phyloP scores from a whole-genome alignment of 306 rosid species.

The Lathyrus sativus region DNA sequence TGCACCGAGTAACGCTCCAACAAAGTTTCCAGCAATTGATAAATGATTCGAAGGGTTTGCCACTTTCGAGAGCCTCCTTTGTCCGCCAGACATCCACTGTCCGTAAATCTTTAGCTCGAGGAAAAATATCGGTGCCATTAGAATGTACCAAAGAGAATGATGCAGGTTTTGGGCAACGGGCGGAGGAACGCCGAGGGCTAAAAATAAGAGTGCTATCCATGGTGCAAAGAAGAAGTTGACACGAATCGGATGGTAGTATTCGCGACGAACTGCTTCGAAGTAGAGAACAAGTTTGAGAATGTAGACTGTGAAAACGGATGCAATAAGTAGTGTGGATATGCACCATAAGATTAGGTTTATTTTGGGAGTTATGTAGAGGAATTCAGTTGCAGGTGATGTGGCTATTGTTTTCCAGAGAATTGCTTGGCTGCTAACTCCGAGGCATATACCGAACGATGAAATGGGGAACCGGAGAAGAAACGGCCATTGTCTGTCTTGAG shows the following conservation, averaged over 20 bases:
- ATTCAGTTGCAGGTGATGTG: constrained; percentile 59
- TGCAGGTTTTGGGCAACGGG: constrained; percentile 52
- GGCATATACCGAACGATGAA: constrained; percentile 81
- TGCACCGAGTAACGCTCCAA: constrained; percentile 85
- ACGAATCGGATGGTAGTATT: constrained; percentile 86
- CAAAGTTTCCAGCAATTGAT: constrained; percentile 83
- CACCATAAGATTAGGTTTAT: constrained; percentile 66
- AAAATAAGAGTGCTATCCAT: constrained; percentile 78
- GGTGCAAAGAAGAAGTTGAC: constrained; percentile 92
- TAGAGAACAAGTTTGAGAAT: constrained; percentile 62
- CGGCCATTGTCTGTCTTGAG: constrained; percentile 77
- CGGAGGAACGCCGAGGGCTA: constrained; percentile 76
- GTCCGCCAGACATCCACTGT: constrained; percentile 99
- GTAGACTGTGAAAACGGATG: constrained; percentile 47
- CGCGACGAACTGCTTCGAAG: constrained; percentile 92
- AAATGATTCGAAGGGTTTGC: constrained; percentile 89
- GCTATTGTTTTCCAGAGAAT: constrained; percentile 83
- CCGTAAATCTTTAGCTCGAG: constrained; percentile 94
- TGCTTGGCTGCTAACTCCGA: constrained; percentile 92
- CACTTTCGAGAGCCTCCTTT: constrained; percentile 79
- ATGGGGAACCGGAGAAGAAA: constrained; percentile 79
- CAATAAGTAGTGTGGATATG: constrained; percentile 56
- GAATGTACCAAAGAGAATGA: constrained; percentile 70
- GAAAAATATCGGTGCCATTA: constrained; percentile 69
- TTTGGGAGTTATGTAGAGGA: constrained; percentile 63